Base-by-base conservation (phyloP, 1,284 basidiomycete genomes). In the Xerocomus tenax region DNA sequence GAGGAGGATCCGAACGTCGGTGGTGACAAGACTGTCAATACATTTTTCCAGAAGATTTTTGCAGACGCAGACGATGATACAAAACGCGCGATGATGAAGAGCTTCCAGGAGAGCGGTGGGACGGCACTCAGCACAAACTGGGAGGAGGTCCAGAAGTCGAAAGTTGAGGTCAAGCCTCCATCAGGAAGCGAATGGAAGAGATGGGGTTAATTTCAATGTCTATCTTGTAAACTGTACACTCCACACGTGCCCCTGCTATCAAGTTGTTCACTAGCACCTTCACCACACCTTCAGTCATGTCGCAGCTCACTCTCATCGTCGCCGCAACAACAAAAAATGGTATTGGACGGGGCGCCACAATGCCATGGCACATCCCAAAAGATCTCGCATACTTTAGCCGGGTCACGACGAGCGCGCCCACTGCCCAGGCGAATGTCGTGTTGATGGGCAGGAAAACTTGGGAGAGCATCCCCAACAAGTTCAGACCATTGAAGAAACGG, bases 391-490 rank as follows among this genome's bases (percentile, higher is more conserved):
- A 97, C 69, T 99, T 99, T 67, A 84, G 87, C 16, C 76, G 78
- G 42, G 83, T 82, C 51, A 94, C 91, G 5, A 78, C 78, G 2
- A 70, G 66, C 42, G 79, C 84, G 38, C 78, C 80, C 19, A 70
- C 75, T 52, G 75, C 71, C 12, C 65, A 61, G 39, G 69, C 68
- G 51, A 98, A 98, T 67, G 83, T 81, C 2, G 85, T 98, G 32
- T 73, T 98, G 52, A 98, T 99, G 96, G 96, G 96, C 6, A 76
- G 94, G 43, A 94, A 91, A 62, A 97, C 93, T 16, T 99, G 96
- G 96, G 91, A 96, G 67, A 91, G 90, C 65, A 98, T 99, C 53
- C 95, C 96, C n/a, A 58, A 64, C 7, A 89, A 83, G 66, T 91
- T 89, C 70, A 78, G 89, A 54, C 96, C 96, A 3, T 74, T 99